Percentiles rank a stretch among this genome's conserved stretches.
phyloP scores from a whole-genome alignment of 371 early-diverging fungal genomes.

The Dichotomocladium elegans region DNA sequence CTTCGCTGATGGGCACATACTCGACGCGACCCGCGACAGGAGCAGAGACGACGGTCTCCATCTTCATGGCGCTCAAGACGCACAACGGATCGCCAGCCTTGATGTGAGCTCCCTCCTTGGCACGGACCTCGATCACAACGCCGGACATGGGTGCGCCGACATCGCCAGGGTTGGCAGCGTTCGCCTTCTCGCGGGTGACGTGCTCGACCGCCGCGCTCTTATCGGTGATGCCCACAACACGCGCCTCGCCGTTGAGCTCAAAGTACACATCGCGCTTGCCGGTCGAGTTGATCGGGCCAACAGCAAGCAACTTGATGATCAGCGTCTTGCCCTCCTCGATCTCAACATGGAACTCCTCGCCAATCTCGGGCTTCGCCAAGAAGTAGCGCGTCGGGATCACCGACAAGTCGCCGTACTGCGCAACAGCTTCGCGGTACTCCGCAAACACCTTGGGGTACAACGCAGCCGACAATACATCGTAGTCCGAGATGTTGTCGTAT shows the following conservation, averaged over 20 bases:
- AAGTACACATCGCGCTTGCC: constrained; percentile 94
- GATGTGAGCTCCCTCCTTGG: constrained; percentile 73
- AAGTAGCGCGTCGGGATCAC: constrained; percentile 89
- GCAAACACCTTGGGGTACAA: constrained; percentile 93
- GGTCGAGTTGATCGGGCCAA: constrained; percentile 75
- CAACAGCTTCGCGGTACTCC: constrained; percentile 71
- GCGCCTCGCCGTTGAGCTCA: constrained; percentile 91
- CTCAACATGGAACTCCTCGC: constrained; percentile 85
- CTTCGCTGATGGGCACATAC: constrained; percentile 64
- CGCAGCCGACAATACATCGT: constrained; percentile 82
- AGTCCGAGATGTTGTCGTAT: constrained; percentile 77
- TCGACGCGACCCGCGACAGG: constrained; percentile 79
- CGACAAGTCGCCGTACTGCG: constrained; percentile 81
- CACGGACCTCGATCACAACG: constrained; percentile 87
- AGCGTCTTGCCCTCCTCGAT: constrained; percentile 88
- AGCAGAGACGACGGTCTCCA: constrained; percentile 92
- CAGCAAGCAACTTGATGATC: constrained; percentile 85
- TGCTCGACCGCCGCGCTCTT: constrained; percentile 57
- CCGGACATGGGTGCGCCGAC: constrained; percentile 94
- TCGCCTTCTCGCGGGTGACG: constrained; percentile 75
- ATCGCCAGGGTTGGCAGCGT: constrained; percentile 72
- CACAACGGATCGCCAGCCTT: constrained; percentile 89
- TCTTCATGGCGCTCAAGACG: constrained; percentile 94
- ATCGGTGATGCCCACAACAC: constrained; percentile 76
- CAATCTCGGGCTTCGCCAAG: constrained; percentile 79